Percentiles rank a stretch among this genome's conserved stretches.
Conservation (phyloP, 768 basidiomycete genomes). For the Suillus brevipes region DNA sequence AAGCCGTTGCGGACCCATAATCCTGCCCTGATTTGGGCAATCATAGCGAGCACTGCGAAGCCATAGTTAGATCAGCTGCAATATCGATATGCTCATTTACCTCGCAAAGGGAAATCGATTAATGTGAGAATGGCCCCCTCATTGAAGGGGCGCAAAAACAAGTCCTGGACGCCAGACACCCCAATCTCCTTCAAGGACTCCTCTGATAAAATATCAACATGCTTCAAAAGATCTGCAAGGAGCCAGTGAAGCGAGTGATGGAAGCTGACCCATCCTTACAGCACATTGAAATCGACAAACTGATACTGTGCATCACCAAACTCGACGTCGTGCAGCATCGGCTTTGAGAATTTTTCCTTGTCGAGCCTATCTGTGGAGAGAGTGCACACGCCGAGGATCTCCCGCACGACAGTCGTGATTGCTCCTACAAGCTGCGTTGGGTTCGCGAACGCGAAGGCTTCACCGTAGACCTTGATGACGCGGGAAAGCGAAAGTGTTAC, state of each 20-base stretch:
- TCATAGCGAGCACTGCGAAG: conserved; percentile 76
- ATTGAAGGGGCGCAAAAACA: conserved; percentile 60
- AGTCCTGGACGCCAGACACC: conserved; percentile 54
- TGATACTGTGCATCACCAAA: conserved; percentile 62
- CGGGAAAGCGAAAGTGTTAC: conserved; percentile 88
- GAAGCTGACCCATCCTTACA: conserved; percentile 85
- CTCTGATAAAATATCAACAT: conserved; percentile 65
- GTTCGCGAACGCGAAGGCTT: conserved; percentile 66
- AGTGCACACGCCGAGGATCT: conserved; percentile 72
- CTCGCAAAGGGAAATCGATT: conserved; percentile 87
- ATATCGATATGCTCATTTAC: conserved; percentile 38
- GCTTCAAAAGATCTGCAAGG: conserved; percentile 85
- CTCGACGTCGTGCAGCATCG: conserved; percentile 62
- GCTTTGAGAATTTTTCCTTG: conserved; percentile 58
- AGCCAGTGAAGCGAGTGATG: conserved; percentile 93
- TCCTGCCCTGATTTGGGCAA: conserved; percentile 92
- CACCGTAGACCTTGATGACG: conserved; percentile 87
- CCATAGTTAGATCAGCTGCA: conserved; percentile 3
- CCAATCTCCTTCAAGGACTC: conserved; percentile 53
- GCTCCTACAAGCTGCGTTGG: conserved; percentile 62
- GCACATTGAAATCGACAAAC: conserved; percentile 76
- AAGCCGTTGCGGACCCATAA: conserved; percentile 98
- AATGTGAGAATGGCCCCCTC: conserved; percentile 72
- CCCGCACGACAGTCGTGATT: conserved; percentile 66
- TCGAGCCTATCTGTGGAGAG: conserved; percentile 70